These are phyloP conservation scores for Arthrobotrys conoides DNA, from an alignment of 2,329 filamentous ascomycete species.

Conservation along the genomic window DNA sequence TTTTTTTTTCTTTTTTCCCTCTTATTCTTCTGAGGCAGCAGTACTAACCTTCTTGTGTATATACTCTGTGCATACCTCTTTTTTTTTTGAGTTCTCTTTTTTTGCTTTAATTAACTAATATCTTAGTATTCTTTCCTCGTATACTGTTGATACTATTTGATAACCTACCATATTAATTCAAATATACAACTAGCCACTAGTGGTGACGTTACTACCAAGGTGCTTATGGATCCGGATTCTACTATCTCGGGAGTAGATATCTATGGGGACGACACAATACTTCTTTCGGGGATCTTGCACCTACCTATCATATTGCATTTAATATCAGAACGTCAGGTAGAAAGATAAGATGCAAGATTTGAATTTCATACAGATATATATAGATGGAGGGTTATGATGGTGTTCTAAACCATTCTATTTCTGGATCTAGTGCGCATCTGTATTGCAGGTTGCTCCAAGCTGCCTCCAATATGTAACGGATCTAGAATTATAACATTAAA, in stretches of 20 bases:
- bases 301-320: too few species aligned
- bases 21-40: conserved; percentile 40
- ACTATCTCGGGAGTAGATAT: neutral
- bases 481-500: too few species aligned
- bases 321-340: too few species aligned
- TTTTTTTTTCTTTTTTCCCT: neutral
- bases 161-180: conserved; percentile 9
- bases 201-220: neutral
- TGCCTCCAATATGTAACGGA: too few species aligned
- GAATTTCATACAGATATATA: too few species aligned
- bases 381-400: too few species aligned
- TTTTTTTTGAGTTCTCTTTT: conserved; percentile 8
- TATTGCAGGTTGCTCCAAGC: too few species aligned
- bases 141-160: conserved; percentile 13
- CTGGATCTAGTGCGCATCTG: too few species aligned
- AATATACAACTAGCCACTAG: neutral
- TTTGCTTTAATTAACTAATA: conserved; percentile 16
- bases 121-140: conserved; percentile 21
- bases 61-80: conserved; percentile 40
- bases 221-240: neutral
- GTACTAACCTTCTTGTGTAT: conserved; percentile 55
- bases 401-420: too few species aligned
- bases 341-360: too few species aligned
- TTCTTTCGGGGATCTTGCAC: too few species aligned
- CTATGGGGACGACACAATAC: too few species aligned